Conservation (phyloP, 177 flowering plant species). For the Tripterygium wilfordii region DNA sequence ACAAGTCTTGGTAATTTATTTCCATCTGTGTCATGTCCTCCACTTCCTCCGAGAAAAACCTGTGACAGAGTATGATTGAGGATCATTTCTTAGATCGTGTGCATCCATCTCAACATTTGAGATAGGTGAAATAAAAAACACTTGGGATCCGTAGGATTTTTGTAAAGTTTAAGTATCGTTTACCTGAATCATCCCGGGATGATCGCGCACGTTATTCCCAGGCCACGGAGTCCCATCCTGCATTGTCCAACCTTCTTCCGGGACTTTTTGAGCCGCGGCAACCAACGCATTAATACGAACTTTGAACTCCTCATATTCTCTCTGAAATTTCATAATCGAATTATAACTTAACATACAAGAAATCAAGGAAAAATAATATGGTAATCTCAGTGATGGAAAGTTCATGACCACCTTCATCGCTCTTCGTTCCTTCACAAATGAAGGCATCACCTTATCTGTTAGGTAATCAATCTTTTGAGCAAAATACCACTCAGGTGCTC, state of each 20-base stretch:
- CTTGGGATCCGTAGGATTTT: too few relatives aligned
- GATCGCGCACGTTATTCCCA: conserved; percentile 5
- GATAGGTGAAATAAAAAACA: not conserved
- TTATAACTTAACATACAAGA: not conserved
- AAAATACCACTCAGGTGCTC: conserved; percentile 32
- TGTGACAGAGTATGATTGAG: not conserved
- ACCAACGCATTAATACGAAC: conserved; percentile 7
- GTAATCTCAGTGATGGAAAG: not conserved
- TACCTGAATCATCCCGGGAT: conserved; percentile 11
- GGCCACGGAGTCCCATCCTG: conserved; percentile 12
- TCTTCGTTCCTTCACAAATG: conserved; percentile 40
- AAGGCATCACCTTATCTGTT: conserved; percentile 34
- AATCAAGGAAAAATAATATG: not conserved
- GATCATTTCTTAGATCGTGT: not conserved
- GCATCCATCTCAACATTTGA: not conserved
- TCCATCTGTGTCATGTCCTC: conserved; percentile 1
- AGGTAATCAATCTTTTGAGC: conserved; percentile 32
- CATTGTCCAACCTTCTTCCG: conserved; percentile 6
- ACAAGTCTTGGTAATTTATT: conserved; percentile 1
- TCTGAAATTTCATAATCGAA: not conserved
- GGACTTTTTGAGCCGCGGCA: conserved; percentile 5
- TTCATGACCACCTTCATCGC: conserved; percentile 39
- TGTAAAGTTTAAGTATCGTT: too few relatives aligned
- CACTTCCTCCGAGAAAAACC: conserved; percentile 1
- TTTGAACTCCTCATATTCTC: conserved; percentile 9